phyloP scores from a whole-genome alignment of 1,139 yeast species.

The Geotrichum citri-aurantii region DNA sequence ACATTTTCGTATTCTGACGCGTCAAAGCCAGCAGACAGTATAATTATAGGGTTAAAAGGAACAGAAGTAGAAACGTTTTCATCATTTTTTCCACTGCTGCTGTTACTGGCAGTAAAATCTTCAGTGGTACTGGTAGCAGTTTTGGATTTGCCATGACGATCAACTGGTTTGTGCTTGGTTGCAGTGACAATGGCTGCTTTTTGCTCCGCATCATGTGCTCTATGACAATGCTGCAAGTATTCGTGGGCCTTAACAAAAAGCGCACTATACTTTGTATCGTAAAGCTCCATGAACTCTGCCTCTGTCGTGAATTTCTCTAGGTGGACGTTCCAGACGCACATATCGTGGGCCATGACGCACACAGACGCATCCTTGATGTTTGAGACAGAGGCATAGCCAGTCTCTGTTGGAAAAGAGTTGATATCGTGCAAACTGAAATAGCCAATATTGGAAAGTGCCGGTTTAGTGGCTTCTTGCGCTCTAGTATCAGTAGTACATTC shows the following conservation, averaged over 20 bases:
- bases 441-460: slow-evolving; percentile 44
- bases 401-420: slow-evolving; percentile 80
- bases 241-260: slow-evolving; percentile 64
- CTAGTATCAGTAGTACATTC: slow-evolving; percentile 5
- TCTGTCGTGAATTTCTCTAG: slow-evolving; percentile 59
- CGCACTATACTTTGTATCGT: slow-evolving; percentile 56
- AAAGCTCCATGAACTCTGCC: slow-evolving; percentile 58
- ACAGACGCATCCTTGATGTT: slow-evolving; percentile 73
- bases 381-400: slow-evolving; percentile 68
- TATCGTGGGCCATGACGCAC: slow-evolving; percentile 71
- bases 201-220: slow-evolving; percentile 10
- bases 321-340: slow-evolving; percentile 83
- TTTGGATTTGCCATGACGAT: slow-evolving; percentile 24
- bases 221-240: slow-evolving; percentile 43
- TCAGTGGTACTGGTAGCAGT: neutral
- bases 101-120: neutral
- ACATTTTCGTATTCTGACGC: slow-evolving; percentile 80
- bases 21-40: slow-evolving; percentile 82
- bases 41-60: slow-evolving; percentile 63
- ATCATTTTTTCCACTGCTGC: neutral
- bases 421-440: slow-evolving; percentile 83
- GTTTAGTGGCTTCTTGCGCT: slow-evolving; percentile 6
- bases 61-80: neutral
- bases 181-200: slow-evolving; percentile 15
- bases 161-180: slow-evolving; percentile 25